These are phyloP conservation scores for Saksenaea oblongispora DNA, from an alignment of 371 early-diverging fungal genomes.

Conservation along the genomic window DNA sequence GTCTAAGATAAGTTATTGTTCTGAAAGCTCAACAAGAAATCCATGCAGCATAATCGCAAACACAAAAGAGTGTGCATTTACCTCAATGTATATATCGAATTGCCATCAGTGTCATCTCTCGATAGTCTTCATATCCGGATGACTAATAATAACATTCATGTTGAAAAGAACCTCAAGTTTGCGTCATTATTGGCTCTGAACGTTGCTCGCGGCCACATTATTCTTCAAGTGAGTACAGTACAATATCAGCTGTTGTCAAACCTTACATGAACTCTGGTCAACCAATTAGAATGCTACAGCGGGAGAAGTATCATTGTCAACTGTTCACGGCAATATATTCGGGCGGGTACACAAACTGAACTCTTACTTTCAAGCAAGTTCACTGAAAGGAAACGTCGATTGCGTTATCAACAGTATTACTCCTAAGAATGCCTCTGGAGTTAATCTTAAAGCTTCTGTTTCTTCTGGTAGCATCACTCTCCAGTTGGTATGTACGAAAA, in stretches of 20 bases:
- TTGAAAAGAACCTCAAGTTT: neutral
- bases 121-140: neutral
- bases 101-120: neutral
- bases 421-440: neutral
- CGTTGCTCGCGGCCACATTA: neutral
- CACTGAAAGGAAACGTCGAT: neutral
- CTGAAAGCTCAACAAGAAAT: neutral
- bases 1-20: neutral
- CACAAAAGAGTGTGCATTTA: neutral
- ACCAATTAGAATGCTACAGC: neutral
- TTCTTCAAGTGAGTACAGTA: neutral
- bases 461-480: neutral
- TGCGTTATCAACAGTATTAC: neutral
- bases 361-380: neutral
- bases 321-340: neutral
- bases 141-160: neutral
- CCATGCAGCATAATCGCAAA: neutral
- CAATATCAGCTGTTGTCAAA: neutral
- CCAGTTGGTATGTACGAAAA: neutral
- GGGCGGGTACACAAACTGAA: neutral
- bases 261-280: neutral
- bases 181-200: neutral
- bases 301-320: neutral
- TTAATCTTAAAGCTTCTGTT: neutral
- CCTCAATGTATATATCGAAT: neutral